These are phyloP conservation scores for Lipomyces oligophaga DNA, from an alignment of 805 yeast genomes.

Conservation along the genomic window DNA sequence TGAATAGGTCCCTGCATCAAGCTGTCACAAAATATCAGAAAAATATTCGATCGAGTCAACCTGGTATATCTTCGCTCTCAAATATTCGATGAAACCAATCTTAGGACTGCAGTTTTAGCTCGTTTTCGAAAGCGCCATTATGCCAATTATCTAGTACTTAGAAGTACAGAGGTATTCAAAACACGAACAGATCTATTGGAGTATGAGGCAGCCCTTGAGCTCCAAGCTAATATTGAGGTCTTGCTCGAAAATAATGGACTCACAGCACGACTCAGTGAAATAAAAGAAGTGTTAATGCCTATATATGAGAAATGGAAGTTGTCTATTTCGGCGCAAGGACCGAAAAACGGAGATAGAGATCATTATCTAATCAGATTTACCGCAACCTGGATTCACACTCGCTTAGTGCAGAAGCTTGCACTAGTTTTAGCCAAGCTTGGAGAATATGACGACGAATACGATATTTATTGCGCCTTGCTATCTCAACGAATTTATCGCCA, in stretches of 20 bases:
- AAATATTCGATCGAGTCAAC: constrained; percentile 23
- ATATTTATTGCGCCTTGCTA: constrained; percentile 16
- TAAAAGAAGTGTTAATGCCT: constrained; percentile 5
- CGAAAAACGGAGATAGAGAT: constrained; percentile 9
- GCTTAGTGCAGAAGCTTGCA: constrained; percentile 25
- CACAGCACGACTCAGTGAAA: constrained; percentile 2
- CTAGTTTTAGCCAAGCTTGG: constrained; percentile 14
- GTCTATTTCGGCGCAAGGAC: background rate
- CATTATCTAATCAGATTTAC: constrained; percentile 23
- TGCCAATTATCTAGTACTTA: constrained; percentile 19
- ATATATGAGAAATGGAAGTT: constrained; percentile 12
- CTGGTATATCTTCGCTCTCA: constrained; percentile 23
- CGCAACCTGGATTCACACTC: constrained; percentile 23
- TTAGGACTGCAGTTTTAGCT: constrained; percentile 20
- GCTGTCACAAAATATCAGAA: constrained; percentile 1
- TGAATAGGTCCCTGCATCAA: constrained; percentile 19
- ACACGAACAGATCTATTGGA: constrained; percentile 17
- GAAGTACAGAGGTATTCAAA: constrained; percentile 26
- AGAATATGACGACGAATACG: constrained; percentile 12
- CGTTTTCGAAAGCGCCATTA: constrained; percentile 16
- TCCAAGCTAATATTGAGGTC: constrained; percentile 15
- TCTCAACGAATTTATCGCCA: constrained; percentile 16
- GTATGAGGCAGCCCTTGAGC: constrained; percentile 23
- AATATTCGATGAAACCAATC: constrained; percentile 12
- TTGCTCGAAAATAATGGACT: constrained; percentile 5